Base-by-base conservation (phyloP, 805 yeast species). In the Candida michaelii region DNA sequence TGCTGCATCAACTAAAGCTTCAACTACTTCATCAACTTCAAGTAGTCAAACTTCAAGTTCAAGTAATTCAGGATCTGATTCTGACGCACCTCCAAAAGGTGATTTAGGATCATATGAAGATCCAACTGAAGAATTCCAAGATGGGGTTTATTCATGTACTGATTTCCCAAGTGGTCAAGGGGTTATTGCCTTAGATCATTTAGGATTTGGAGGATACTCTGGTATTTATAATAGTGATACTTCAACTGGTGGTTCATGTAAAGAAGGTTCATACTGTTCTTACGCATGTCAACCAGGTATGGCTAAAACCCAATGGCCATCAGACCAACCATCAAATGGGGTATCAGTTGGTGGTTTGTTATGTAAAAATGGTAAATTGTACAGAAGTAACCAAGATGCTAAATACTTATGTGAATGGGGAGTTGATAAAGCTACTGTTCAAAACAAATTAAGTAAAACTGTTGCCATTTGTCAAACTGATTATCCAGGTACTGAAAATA, bases 301-400 rank as follows among this genome's bases (percentile, higher is more conserved):
- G 85, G 80, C 88, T 56, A 83, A 83, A 73, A 82, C 89, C 45
- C 89, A 83, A 67, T 83, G 88, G 88, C 89, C 89, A 30, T 60
- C 76, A 31, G 53, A 61, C 25, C 89, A 83, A 66, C 89, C 89
- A 30, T 45, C 77, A 30, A 76, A 67, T 57, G 89, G 88, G 63
- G 78, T 80, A 47, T 79, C 88, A 32, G 78, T 83, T 42, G 89
- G 89, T 66, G 89, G 89, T 47, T 71, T 83, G 54, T 62, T 63
- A 52, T 83, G 89, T 73, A 71, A 73, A 55, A 56, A 57, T 50
- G 89, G 89, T 44, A 73, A 68, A 61, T 71, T 83, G 54, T 80
- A 82, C 78, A 77, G 73, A 63, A 65, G 85, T 35, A 80, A 79
- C 69, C 50, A 71, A 5, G 64, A 69, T 55, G 39, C 65, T 30